Percentiles rank a stretch among this genome's conserved stretches.
Conservation (phyloP, 441 rosid species). For the Erodium moschatum region DNA sequence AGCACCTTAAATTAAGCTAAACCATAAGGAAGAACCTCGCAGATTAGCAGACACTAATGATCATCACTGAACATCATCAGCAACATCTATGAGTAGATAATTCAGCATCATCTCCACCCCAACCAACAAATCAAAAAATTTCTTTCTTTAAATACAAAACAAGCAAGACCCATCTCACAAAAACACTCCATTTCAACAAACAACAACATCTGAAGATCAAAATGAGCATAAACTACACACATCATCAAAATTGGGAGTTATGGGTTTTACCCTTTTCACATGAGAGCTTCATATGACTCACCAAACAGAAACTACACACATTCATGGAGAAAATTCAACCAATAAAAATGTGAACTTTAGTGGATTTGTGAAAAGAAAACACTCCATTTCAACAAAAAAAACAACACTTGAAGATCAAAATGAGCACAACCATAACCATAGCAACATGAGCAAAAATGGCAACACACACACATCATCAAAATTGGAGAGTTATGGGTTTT, state of each 20-base stretch:
- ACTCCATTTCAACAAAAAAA: not conserved
- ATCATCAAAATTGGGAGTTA: not conserved
- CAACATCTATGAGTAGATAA: not conserved
- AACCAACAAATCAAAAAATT: not conserved
- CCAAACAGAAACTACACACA: not conserved
- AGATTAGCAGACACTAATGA: not conserved
- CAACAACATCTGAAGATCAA: not conserved
- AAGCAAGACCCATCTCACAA: not conserved
- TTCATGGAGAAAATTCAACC: not conserved
- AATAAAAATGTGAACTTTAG: not conserved
- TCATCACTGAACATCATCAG: not conserved
- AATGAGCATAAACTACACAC: too few relatives aligned
- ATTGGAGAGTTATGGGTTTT: not conserved
- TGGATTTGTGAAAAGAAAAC: not conserved
- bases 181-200: not conserved
- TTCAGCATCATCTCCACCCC: not conserved
- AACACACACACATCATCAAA: not conserved
- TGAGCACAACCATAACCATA: not conserved
- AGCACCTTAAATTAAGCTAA: not conserved
- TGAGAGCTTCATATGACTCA: not conserved
- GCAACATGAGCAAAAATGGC: not conserved
- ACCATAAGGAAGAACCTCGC: not conserved
- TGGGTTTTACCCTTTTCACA: not conserved
- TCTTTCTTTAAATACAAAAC: not conserved
- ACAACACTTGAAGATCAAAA: not conserved